phyloP scores from a whole-genome alignment of 106 monocot species.

The Chionographis japonica region DNA sequence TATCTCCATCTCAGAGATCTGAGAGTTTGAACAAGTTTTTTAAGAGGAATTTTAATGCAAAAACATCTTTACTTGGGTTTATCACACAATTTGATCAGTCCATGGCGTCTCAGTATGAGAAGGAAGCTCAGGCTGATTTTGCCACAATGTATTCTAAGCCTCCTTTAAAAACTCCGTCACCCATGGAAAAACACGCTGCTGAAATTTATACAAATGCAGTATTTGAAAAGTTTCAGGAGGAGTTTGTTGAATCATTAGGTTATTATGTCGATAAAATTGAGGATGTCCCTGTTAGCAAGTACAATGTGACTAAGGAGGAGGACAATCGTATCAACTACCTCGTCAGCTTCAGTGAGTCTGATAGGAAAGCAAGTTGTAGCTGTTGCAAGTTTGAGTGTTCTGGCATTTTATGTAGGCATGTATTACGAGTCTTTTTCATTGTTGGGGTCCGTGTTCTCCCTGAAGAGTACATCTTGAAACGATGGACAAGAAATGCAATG shows the following conservation, averaged over 20 bases:
- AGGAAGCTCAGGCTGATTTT: constrained; percentile 75
- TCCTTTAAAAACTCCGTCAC: constrained; percentile 64
- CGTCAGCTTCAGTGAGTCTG: constrained; percentile 45
- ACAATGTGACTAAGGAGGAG: constrained; percentile 63
- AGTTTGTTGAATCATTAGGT: constrained; percentile 86
- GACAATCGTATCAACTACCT: constrained; percentile 29
- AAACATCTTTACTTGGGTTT: constrained; percentile 59
- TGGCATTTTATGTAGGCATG: constrained; percentile 85
- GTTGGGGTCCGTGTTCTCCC: constrained; percentile 68
- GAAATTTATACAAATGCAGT: constrained; percentile 68
- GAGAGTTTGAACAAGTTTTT: constrained; percentile 93
- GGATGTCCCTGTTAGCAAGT: constrained; percentile 55
- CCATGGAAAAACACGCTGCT: constrained; percentile 82
- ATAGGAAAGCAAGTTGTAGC: constrained; percentile 56
- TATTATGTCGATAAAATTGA: constrained; percentile 77
- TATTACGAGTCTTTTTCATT: constrained; percentile 67
- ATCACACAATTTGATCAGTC: constrained; percentile 66
- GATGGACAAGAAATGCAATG: constrained; percentile 70
- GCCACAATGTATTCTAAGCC: constrained; percentile 54
- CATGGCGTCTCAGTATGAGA: constrained; percentile 54
- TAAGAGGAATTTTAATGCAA: constrained; percentile 73
- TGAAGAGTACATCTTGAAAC: constrained; percentile 60
- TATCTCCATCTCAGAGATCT: constrained; percentile 37
- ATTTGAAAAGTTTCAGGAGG: constrained; percentile 85
- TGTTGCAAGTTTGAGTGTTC: constrained; percentile 79